These are phyloP conservation scores for Hirschioporus abietinus DNA, from an alignment of 768 basidiomycete species.

Conservation along the genomic window DNA sequence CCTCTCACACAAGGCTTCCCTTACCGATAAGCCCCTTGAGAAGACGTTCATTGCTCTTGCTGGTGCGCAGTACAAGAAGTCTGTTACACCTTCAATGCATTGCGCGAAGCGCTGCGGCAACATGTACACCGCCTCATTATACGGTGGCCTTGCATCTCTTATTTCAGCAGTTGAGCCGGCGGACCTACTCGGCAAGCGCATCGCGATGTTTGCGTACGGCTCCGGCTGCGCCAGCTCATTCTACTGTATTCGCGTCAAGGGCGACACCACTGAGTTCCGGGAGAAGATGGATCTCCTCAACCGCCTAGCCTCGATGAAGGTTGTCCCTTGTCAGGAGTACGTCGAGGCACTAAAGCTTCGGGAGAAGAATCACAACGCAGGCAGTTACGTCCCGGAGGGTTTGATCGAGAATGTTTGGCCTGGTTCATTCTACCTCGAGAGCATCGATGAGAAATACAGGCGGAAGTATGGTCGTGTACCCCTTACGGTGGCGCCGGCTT, in stretches of 20 bases:
- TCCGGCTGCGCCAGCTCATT: conserved; percentile 93
- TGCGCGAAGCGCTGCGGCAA: conserved; percentile 91
- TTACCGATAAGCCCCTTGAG: conserved; percentile 93
- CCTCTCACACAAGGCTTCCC: conserved; percentile 62
- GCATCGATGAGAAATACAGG: conserved; percentile 86
- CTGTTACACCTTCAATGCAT: conserved; percentile 78
- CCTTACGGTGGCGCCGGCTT: not conserved
- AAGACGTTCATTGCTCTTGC: conserved; percentile 86
- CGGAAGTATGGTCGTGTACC: conserved; percentile 70
- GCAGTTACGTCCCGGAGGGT: conserved; percentile 79
- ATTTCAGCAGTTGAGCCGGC: conserved; percentile 67
- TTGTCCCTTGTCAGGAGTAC: conserved; percentile 89
- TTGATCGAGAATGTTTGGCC: conserved; percentile 91
- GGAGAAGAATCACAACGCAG: conserved; percentile 94
- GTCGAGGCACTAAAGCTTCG: conserved; percentile 81
- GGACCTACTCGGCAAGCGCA: conserved; percentile 72
- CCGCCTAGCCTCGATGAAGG: conserved; percentile 79
- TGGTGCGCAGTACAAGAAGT: conserved; percentile 66
- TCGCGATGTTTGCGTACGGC: conserved; percentile 96
- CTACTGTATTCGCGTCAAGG: conserved; percentile 84
- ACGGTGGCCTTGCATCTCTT: conserved; percentile 88
- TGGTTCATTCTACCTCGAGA: conserved; percentile 88
- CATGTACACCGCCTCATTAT: conserved; percentile 97
- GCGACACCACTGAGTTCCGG: conserved; percentile 77
- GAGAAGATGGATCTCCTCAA: conserved; percentile 77